A percentile compares a stretch with the other conserved stretches of the same genome.
These are phyloP conservation scores for Aspergillus proliferans DNA, from an alignment of 2,329 filamentous ascomycete species.

Conservation along the genomic window DNA sequence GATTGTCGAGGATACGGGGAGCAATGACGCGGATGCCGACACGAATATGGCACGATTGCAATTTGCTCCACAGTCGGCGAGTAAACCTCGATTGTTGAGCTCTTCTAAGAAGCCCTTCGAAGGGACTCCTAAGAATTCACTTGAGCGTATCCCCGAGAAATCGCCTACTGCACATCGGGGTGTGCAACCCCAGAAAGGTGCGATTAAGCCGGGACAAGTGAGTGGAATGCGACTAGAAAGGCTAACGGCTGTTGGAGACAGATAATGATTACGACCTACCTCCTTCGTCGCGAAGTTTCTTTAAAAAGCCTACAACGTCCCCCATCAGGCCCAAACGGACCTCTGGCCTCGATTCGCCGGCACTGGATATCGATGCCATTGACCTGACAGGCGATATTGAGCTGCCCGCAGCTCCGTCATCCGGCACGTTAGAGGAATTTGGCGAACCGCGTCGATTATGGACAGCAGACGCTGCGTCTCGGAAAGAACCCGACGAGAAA, in stretches of 20 bases:
- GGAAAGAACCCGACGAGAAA: conserved; percentile 29
- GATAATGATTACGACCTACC: conserved; percentile 12
- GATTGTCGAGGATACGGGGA: conserved; percentile 14
- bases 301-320: conserved; percentile 12
- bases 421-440: conserved; percentile 34
- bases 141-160: conserved; percentile 9
- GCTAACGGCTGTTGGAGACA: conserved; percentile 7
- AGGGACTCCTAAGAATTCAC: conserved; percentile 15
- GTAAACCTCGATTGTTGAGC: conserved; percentile 37
- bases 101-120: conserved; percentile 15
- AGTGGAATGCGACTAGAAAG: not conserved
- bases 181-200: conserved; percentile 19
- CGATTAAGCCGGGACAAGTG: not conserved
- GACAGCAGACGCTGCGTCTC: conserved; percentile 38
- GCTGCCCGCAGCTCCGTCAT: conserved; percentile 27
- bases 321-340: conserved; percentile 14
- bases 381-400: conserved; percentile 39
- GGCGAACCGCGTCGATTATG: conserved; percentile 38
- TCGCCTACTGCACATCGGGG: conserved; percentile 5
- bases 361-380: conserved; percentile 38
- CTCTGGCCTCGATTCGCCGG: conserved; percentile 10
- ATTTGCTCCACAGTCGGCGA: conserved; percentile 34
- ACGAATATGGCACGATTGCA: conserved; percentile 41
- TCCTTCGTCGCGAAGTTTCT: conserved; percentile 12
- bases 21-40: conserved; percentile 22